Evolutionary conservation across 257 asterid species (phyloP), one percentile per base, ranked within the genome.

Genomic region (Nyctanthes arbortristis): DNA sequence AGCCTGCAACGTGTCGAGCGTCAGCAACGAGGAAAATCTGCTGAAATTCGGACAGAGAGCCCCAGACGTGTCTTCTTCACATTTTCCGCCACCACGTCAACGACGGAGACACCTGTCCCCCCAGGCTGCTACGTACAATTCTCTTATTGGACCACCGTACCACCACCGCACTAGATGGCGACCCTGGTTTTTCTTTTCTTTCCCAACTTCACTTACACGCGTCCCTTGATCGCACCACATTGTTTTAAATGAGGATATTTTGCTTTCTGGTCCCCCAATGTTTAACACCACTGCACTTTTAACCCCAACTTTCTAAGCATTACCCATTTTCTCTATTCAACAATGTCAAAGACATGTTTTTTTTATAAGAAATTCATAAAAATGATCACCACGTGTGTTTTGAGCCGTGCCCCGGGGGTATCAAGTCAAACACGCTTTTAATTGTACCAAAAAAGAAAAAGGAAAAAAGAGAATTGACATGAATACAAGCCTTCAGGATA

Each of bases 1-100:
- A 49, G 59, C 30, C 14, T 52, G 59, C 59, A 78, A 78, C 83
- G 79, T 78, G 83, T 78, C 79, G 71, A 47, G 22, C 55, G 63
- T 59, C 57, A 78, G 75, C 69, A 60, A 49, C 14, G 47, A 69
- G 7, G 66, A 49, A 54, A 66, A 66, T 63, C 40, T 65, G 40
- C 67, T 24, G 7, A 18, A 40, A 1, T 12, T 65, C 28, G 37
- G 30, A 47, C 37, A 14, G 4, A 11, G 10, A 25, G n/a, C 8
- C 67, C 20, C 43, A 22, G 49, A 57, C 35, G 35, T n/a, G n/a
- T n/a, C n/a, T n/a, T n/a, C n/a, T n/a, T n/a, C 5, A 24, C 4
- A 52, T 52, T 10, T 24, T 24, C 16, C 31, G 31, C 59, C 59
- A 52, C 59, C 30, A 7, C 31, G 28, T 52, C 31, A 52, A 52